Evolutionary conservation across 2,329 filamentous ascomycete species (phyloP).

Genomic region (Cyphellophora attinorum): DNA sequence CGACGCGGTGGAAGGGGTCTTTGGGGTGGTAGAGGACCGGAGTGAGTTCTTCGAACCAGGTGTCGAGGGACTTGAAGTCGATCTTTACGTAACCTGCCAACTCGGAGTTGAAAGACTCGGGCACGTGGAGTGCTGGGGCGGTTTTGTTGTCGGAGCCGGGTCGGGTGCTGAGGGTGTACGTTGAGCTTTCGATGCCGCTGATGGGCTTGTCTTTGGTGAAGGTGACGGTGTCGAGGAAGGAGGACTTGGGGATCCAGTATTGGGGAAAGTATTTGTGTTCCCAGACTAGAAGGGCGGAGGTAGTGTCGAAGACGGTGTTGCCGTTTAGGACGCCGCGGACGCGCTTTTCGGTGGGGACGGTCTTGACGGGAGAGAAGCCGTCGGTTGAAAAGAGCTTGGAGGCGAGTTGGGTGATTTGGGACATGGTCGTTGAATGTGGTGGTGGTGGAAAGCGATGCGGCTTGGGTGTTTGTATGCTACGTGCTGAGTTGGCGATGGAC

Average conservation of each 20-base stretch:
- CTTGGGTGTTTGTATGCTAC: no score
- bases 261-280: constrained; percentile 17
- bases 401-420: constrained; percentile 7
- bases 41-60: constrained; percentile 17
- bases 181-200: constrained; percentile 13
- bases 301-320: constrained; percentile 18
- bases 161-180: constrained; percentile 9
- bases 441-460: no score
- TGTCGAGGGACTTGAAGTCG: constrained; percentile 17
- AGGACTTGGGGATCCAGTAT: constrained; percentile 14
- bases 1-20: constrained; percentile 19
- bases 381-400: constrained; percentile 16
- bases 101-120: constrained; percentile 12
- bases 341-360: constrained; percentile 15
- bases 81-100: constrained; percentile 18
- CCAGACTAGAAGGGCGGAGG: constrained; percentile 16
- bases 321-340: constrained; percentile 16
- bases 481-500: no score
- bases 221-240: constrained; percentile 12
- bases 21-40: constrained; percentile 17
- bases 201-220: constrained; percentile 16
- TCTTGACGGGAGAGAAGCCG: constrained; percentile 12
- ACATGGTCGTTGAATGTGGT: no score
- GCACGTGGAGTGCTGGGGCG: constrained; percentile 11
- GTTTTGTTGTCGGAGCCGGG: constrained; percentile 5